Conservation (phyloP, 2,329 filamentous ascomycete species). For the Diplodia sapinea region DNA sequence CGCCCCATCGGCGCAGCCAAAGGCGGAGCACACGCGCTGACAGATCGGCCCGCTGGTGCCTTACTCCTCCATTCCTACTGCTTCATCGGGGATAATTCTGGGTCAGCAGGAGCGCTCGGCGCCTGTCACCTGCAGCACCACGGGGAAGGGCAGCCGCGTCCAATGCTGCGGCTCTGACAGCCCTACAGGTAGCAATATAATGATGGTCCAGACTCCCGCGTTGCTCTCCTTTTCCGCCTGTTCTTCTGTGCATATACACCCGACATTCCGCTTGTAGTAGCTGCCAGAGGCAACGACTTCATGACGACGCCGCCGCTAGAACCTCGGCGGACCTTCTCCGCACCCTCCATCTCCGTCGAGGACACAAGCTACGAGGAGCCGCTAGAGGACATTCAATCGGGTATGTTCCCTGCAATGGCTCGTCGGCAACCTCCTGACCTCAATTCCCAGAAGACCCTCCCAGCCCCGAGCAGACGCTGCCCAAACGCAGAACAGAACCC, state of each 20-base stretch:
- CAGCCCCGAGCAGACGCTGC: conserved; percentile 35
- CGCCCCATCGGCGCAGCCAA: conserved; percentile 22
- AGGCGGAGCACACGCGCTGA: conserved; percentile 19
- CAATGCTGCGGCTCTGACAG: conserved; percentile 19
- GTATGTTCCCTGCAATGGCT: conserved; percentile 18
- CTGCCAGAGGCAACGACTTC: neutral
- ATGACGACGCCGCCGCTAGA: conserved; percentile 18
- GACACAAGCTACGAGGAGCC: conserved; percentile 39
- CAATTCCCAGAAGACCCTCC: conserved; percentile 35
- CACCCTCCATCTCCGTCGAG: conserved; percentile 45
- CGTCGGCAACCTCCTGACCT: neutral
- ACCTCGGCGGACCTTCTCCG: conserved; percentile 24
- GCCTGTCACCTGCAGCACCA: conserved; percentile 17
- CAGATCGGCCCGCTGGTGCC: conserved; percentile 10
- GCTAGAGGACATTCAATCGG: conserved; percentile 26
- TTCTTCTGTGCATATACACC: neutral
- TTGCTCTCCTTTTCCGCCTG: conserved; percentile 1
- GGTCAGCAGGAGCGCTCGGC: conserved; percentile 27
- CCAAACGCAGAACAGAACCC: conserved; percentile 33
- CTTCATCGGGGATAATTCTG: neutral
- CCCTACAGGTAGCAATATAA: conserved; percentile 25
- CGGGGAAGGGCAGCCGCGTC: neutral
- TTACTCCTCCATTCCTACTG: neutral
- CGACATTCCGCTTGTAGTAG: neutral
- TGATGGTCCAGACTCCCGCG: neutral